Evolutionary conservation across 768 basidiomycete species (phyloP), one percentile per base, ranked within the genome.

Genomic region (Melanogaster broomeanus): DNA sequence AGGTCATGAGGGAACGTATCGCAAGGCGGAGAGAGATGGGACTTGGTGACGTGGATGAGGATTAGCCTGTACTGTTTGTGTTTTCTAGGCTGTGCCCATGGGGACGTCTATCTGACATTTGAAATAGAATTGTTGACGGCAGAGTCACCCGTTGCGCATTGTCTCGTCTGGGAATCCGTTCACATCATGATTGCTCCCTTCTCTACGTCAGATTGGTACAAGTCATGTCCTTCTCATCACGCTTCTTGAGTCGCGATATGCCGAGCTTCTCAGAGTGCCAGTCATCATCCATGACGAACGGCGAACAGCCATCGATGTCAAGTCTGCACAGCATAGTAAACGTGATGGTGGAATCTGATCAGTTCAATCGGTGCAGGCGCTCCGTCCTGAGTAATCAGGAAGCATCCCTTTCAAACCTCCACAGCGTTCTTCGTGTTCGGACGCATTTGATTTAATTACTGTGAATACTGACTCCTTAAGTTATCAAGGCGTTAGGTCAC

Each of bases 1-100:
- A 66, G 52, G 64, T 68, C 28, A 74, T 80, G 72, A 71, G 68
- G 58, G 72, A 74, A 50, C 72, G 74, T n/a, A 57, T 72, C 28
- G 73, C 70, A 44, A 74, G 71, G 57, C 65, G 65, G 48, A 72
- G 71, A 64, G 68, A 67, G 47, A 70, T 68, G 64, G 74, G 74
- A 2, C 68, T 74, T 55, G 57, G 58, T n/a, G 60, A 61, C 24
- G 74, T 75, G 72, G 77, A 77, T 42, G 73, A 76, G 52, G 72
- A 78, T 41, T 77, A 62, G 52, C 37, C 18, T 44, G 33, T 46
- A 38, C 31, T 28, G 40, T 45, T 30, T 33, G 24, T 49, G 34
- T 56, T 38, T 44, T 35, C 12, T 16, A n/a, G 39, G 24, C 34
- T 46, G 48, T 41, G 54, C 45, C 21, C 40, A 42, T 41, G 39